Conservation (phyloP, 2,329 filamentous ascomycete genomes). For the Dactylellina parvicollis region DNA sequence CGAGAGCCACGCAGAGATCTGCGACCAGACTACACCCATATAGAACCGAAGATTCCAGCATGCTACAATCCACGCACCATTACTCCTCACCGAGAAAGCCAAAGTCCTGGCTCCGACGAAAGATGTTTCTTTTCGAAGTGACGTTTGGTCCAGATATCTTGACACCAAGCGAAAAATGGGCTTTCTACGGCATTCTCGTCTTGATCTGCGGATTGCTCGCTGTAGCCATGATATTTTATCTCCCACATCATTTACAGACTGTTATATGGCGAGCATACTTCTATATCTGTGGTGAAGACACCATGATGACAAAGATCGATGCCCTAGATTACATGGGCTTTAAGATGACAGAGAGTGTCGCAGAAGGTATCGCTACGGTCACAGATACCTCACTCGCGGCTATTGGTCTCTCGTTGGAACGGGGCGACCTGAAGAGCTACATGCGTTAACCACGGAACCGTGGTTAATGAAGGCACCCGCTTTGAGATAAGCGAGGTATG, state of each 20-base stretch:
- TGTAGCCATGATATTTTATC: constrained; percentile 12
- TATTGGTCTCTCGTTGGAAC: background rate
- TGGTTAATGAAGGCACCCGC: background rate
- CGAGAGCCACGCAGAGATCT: too few species aligned
- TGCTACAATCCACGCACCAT: background rate
- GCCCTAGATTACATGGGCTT: constrained; percentile 6
- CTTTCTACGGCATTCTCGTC: constrained; percentile 56
- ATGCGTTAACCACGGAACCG: constrained; percentile 2
- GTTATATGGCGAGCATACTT: constrained; percentile 11
- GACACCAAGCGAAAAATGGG: constrained; percentile 63
- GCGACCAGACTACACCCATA: background rate
- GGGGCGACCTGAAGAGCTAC: constrained; percentile 11
- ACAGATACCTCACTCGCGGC: background rate
- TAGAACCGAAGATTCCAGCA: background rate
- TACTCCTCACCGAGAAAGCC: background rate
- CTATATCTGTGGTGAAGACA: constrained; percentile 28
- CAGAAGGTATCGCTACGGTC: background rate
- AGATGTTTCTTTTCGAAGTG: constrained; percentile 63
- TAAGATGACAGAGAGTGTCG: background rate
- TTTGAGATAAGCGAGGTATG: constrained; percentile 2
- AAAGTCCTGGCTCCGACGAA: constrained; percentile 37
- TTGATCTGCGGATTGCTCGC: constrained; percentile 16
- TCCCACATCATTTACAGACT: constrained; percentile 18
- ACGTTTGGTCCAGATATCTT: constrained; percentile 64
- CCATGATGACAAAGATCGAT: constrained; percentile 2